Conservation (phyloP, 495 filamentous ascomycete species). For the Talaromyces trachyspermus region DNA sequence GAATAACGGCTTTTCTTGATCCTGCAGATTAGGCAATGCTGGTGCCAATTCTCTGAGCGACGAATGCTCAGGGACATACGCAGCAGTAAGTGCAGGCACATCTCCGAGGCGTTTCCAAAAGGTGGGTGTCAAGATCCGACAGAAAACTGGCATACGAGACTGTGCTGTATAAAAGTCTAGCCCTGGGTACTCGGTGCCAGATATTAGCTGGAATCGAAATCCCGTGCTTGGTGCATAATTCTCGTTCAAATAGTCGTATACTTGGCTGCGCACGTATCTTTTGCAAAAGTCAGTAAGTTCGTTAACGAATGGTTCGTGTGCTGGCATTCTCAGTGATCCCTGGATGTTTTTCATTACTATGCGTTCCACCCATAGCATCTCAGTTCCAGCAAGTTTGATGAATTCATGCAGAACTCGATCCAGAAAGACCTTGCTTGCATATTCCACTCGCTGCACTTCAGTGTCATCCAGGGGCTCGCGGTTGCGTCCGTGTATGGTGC, state of each 20-base stretch:
- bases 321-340: conserved; percentile 17
- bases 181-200: conserved; percentile 10
- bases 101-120: conserved; percentile 25
- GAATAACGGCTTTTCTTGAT: conserved; percentile 8
- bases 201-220: background rate
- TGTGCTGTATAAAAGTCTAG: conserved; percentile 6
- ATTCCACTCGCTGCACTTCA: conserved; percentile 42
- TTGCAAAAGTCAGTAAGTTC: conserved; percentile 19
- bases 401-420: conserved; percentile 29
- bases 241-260: conserved; percentile 13
- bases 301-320: conserved; percentile 10
- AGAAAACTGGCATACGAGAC: conserved; percentile 9
- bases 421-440: conserved; percentile 40
- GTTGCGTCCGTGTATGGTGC: conserved; percentile 22
- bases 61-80: background rate
- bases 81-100: background rate
- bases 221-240: background rate
- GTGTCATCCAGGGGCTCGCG: conserved; percentile 33
- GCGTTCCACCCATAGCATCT: conserved; percentile 36
- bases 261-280: conserved; percentile 19
- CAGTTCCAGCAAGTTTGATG: conserved; percentile 22
- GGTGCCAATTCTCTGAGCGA: background rate
- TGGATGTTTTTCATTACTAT: conserved; percentile 6
- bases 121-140: conserved; percentile 26
- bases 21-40: conserved; percentile 2